Percentiles rank a stretch among this genome's conserved stretches.
phyloP scores from a whole-genome alignment of 805 yeast genomes.

The Saturnispora zaruensis region DNA sequence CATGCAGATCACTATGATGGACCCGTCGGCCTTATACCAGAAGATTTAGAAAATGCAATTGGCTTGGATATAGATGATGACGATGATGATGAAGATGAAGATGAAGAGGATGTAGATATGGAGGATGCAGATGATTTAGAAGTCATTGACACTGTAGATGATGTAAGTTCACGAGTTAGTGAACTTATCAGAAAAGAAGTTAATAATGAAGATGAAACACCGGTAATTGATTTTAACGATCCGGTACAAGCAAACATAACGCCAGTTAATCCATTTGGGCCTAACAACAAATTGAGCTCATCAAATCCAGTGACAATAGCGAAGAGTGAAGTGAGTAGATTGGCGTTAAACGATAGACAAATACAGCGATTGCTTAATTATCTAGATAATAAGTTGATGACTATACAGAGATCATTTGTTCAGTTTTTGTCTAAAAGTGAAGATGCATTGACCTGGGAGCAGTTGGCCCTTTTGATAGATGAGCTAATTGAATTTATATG shows the following conservation, averaged over 20 bases:
- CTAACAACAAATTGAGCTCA: conserved; percentile 18
- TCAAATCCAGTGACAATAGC: conserved; percentile 20
- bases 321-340: neutral
- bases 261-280: conserved; percentile 27
- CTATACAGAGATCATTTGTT: conserved; percentile 46
- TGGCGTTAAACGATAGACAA: conserved; percentile 35
- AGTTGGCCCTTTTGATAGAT: conserved; percentile 38
- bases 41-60: conserved; percentile 7
- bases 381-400: conserved; percentile 45
- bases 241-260: conserved; percentile 19
- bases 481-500: conserved; percentile 49
- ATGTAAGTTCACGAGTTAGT: neutral
- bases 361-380: conserved; percentile 48
- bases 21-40: conserved; percentile 5
- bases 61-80: conserved; percentile 9
- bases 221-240: conserved; percentile 13
- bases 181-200: conserved; percentile 16
- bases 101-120: neutral
- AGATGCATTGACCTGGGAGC: conserved; percentile 19
- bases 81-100: neutral
- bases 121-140: conserved; percentile 14
- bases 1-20: neutral
- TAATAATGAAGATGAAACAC: conserved; percentile 5
- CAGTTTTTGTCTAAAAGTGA: conserved; percentile 26
- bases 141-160: conserved; percentile 9